A percentile compares a stretch with the other conserved stretches of the same genome.
Evolutionary conservation across 2,329 filamentous ascomycete genomes (phyloP).

Genomic region (Aschersonia sp.): DNA sequence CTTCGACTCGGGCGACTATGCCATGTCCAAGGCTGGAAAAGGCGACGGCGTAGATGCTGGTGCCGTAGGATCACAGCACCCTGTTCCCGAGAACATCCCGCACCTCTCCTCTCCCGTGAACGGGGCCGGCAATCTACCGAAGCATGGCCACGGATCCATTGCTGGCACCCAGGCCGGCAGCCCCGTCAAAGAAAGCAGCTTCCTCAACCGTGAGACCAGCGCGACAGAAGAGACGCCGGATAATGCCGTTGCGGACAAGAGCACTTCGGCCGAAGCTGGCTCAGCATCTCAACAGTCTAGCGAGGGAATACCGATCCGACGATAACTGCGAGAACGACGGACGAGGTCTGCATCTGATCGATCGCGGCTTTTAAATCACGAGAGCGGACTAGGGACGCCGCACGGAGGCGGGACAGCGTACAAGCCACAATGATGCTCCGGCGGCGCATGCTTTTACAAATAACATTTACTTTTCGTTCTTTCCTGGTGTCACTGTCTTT

Average conservation of each 20-base stretch:
- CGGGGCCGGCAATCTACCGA: constrained; percentile 15
- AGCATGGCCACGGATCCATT: constrained; percentile 24
- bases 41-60: constrained; percentile 88
- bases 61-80: constrained; percentile 86
- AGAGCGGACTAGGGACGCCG: too few relatives aligned
- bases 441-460: too few relatives aligned
- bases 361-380: too few relatives aligned
- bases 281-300: constrained; percentile 9
- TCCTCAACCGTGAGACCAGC: constrained; percentile 71
- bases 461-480: too few relatives aligned
- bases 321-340: constrained; percentile 19
- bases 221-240: constrained; percentile 31
- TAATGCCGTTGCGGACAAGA: not conserved
- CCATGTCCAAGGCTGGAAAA: constrained; percentile 94
- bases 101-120: constrained; percentile 60
- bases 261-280: constrained; percentile 18
- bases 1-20: constrained; percentile 93
- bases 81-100: constrained; percentile 87
- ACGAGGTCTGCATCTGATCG: not conserved
- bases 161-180: constrained; percentile 49
- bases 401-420: too few relatives aligned
- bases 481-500: too few relatives aligned
- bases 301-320: constrained; percentile 47
- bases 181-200: constrained; percentile 83
- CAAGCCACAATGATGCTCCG: too few relatives aligned